Percentiles rank a stretch among this genome's conserved stretches.
These are phyloP conservation scores for Verticillium dahliae DNA, from an alignment of 2,329 filamentous ascomycete species.

Conservation along the genomic window DNA sequence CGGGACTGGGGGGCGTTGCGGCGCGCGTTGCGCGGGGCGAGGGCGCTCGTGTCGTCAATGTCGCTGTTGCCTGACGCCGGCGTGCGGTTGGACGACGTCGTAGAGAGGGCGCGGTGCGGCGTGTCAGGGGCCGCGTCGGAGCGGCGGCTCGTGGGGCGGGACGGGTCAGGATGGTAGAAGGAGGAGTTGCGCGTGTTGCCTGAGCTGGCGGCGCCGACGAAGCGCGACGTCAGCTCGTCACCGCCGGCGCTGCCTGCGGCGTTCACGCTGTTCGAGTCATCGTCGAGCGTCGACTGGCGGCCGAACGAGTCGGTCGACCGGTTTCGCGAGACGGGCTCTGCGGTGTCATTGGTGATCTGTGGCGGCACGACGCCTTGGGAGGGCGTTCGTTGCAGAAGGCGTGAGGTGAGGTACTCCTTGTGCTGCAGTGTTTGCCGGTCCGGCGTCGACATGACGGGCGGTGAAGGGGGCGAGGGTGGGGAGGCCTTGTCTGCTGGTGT, in stretches of 20 bases:
- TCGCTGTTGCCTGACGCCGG: slow-evolving; percentile 20
- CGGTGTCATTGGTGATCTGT: slow-evolving; percentile 57
- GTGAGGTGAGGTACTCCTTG: slow-evolving; percentile 61
- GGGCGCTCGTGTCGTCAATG: slow-evolving; percentile 33
- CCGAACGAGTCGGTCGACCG: slow-evolving; percentile 28
- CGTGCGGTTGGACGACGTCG: slow-evolving; percentile 12
- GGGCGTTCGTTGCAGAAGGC: slow-evolving; percentile 57
- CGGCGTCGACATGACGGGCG: slow-evolving; percentile 18
- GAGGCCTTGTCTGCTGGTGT: slow-evolving; percentile 21
- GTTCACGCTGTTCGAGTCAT: slow-evolving; percentile 21
- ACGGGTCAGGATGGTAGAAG: slow-evolving; percentile 34
- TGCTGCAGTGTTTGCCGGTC: slow-evolving; percentile 41
- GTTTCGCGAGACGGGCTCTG: slow-evolving; percentile 32
- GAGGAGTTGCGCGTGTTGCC: slow-evolving; percentile 44
- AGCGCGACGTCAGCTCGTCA: slow-evolving; percentile 47
- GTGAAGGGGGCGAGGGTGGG: slow-evolving; percentile 6
- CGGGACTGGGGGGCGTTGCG: slow-evolving; percentile 47
- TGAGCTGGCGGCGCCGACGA: slow-evolving; percentile 46
- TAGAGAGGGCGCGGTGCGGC: slow-evolving; percentile 21
- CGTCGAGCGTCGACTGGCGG: slow-evolving; percentile 31
- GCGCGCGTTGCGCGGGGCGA: slow-evolving; percentile 37
- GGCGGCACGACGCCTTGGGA: slow-evolving; percentile 52
- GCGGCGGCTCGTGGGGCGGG: slow-evolving; percentile 19
- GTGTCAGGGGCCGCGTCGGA: slow-evolving; percentile 27
- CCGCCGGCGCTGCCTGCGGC: slow-evolving; percentile 9